These are phyloP conservation scores for Trypanosoma vivax DNA, from an alignment of 208 protist genomes.

Conservation along the genomic window DNA sequence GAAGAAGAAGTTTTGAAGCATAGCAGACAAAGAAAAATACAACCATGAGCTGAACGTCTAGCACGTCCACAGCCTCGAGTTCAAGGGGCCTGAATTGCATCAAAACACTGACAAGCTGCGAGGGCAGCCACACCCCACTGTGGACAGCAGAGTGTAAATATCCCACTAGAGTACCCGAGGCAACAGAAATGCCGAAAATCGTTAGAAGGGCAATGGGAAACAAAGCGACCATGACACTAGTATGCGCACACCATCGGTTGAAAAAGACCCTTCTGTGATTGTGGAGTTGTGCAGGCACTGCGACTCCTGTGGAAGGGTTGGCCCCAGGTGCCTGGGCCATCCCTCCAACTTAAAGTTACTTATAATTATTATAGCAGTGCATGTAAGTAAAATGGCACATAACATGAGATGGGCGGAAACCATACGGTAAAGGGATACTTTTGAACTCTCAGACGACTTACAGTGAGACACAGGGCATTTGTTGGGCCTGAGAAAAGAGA, in stretches of 20 bases:
- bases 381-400: too few relatives aligned
- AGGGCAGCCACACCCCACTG: not conserved
- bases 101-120: constrained; percentile 6
- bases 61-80: constrained; percentile 16
- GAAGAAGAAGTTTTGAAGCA: constrained; percentile 28
- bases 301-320: too few relatives aligned
- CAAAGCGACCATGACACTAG: constrained; percentile 29
- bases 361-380: not conserved
- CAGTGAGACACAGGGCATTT: too few relatives aligned
- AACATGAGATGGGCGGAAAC: too few relatives aligned
- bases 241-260: constrained; percentile 20
- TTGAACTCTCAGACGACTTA: too few relatives aligned
- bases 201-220: constrained; percentile 25
- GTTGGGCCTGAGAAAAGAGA: too few relatives aligned
- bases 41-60: constrained; percentile 39
- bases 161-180: constrained; percentile 11
- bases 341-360: not conserved
- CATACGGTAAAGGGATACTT: too few relatives aligned
- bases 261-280: too few relatives aligned
- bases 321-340: not conserved
- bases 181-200: constrained; percentile 8
- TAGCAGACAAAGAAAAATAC: constrained; percentile 60
- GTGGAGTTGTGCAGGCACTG: too few relatives aligned
- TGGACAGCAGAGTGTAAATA: constrained; percentile 10
- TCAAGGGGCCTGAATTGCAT: constrained; percentile 13